phyloP scores from a whole-genome alignment of 2,329 filamentous ascomycete genomes.

The Xylariaceae sp. region DNA sequence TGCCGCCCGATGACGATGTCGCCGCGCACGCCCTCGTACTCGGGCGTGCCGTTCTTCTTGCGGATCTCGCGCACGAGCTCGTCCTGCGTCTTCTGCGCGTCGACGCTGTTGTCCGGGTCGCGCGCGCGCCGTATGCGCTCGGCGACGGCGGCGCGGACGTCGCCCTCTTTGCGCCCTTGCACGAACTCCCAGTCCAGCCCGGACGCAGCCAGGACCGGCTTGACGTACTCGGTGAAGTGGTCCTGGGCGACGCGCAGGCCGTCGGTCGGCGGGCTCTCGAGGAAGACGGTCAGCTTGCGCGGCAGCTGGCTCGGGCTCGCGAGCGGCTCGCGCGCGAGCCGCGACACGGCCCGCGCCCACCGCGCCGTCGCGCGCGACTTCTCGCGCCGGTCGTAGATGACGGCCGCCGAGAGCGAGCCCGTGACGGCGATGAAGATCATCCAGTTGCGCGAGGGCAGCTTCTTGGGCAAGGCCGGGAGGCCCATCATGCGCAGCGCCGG shows the following conservation, averaged over 20 bases:
- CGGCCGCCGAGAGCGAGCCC: constrained; percentile 66
- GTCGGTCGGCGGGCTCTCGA: constrained; percentile 81
- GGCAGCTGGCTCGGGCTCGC: constrained; percentile 61
- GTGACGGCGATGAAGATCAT: constrained; percentile 85
- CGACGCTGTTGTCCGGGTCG: constrained; percentile 41
- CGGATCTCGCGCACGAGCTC: constrained; percentile 57
- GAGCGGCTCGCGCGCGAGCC: constrained; percentile 73
- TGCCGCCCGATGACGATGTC: constrained; percentile 87
- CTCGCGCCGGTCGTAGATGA: constrained; percentile 89
- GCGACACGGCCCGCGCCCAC: constrained; percentile 79
- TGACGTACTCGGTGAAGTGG: constrained; percentile 93
- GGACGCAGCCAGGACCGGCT: constrained; percentile 82
- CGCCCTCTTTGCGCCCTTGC: constrained; percentile 86
- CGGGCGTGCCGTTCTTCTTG: constrained; percentile 56
- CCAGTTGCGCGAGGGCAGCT: constrained; percentile 93
- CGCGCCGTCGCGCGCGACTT: constrained; percentile 78
- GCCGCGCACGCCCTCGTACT: constrained; percentile 68
- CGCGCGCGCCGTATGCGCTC: constrained; percentile 73
- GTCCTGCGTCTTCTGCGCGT: constrained; percentile 36
- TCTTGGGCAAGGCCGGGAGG: constrained; percentile 73
- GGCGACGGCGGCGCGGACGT: constrained; percentile 78
- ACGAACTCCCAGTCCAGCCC: constrained; percentile 95
- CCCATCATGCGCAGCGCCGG: constrained; percentile 74
- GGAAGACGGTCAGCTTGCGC: constrained; percentile 76
- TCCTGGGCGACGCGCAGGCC: constrained; percentile 79